Percentiles rank a stretch among this genome's conserved stretches.
These are phyloP conservation scores for Rubia tinctorum DNA, from an alignment of 305 asterid species.

Conservation along the genomic window DNA sequence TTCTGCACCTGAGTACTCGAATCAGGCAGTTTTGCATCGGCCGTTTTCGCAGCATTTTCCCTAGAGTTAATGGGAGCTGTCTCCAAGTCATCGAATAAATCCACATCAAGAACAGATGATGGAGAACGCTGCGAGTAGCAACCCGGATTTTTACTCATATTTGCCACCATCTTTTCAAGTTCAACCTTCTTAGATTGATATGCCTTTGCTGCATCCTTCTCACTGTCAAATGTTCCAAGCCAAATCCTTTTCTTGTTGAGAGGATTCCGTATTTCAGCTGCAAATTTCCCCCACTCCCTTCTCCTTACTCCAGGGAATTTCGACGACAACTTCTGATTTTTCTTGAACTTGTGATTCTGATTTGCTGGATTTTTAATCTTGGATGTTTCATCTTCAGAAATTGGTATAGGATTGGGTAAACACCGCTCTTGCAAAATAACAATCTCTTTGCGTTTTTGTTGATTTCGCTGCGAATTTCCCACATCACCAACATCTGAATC, in stretches of 20 bases:
- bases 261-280: slow-evolving; percentile 39
- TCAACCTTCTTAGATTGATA: slow-evolving; percentile 29
- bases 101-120: slow-evolving; percentile 32
- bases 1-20: neutral
- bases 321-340: neutral
- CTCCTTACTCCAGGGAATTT: slow-evolving; percentile 31
- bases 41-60: neutral
- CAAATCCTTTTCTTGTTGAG: slow-evolving; percentile 23
- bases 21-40: neutral
- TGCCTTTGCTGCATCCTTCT: slow-evolving; percentile 28
- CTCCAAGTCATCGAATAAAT: neutral
- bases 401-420: neutral
- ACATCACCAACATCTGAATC: too few species aligned
- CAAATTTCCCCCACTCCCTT: slow-evolving; percentile 36
- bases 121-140: slow-evolving; percentile 23
- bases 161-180: slow-evolving; percentile 14
- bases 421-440: neutral
- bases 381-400: neutral
- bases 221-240: slow-evolving; percentile 37
- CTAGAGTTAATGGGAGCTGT: slow-evolving; percentile 2
- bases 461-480: too few species aligned
- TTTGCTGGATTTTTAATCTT: neutral
- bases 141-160: slow-evolving; percentile 6
- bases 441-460: neutral
- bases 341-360: slow-evolving; percentile 4